Evolutionary conservation across 164 flowering plant genomes (phyloP).

Genomic region (Umbellularia californica): DNA sequence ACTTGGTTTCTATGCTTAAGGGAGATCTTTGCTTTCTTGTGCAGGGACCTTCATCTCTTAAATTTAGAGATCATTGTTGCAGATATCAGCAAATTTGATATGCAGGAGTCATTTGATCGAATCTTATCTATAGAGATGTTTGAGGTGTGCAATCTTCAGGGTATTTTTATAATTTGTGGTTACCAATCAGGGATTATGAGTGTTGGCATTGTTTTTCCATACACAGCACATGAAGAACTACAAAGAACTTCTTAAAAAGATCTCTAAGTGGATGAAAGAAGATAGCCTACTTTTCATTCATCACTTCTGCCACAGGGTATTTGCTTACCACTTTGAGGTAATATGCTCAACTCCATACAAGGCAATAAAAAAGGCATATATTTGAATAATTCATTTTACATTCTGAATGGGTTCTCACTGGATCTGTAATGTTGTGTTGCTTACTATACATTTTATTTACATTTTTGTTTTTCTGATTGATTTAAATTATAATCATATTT

Average conservation of each 20-base stretch:
- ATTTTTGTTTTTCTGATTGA: not conserved
- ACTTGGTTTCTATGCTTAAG: not conserved
- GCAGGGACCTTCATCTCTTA: slow-evolving; percentile 56
- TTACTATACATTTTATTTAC: not conserved
- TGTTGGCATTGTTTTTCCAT: not conserved
- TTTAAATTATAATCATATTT: not conserved
- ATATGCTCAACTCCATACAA: not conserved
- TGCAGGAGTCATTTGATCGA: slow-evolving; percentile 78
- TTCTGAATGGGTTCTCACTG: not conserved
- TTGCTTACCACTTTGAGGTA: slow-evolving; percentile 96
- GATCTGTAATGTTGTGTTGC: not conserved
- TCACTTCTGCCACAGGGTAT: slow-evolving; percentile 84
- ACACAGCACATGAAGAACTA: slow-evolving; percentile 96
- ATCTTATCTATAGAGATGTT: slow-evolving; percentile 92
- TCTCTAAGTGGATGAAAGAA: slow-evolving; percentile 84
- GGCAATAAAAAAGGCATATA: too few relatives aligned
- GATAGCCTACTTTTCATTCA: slow-evolving; percentile 79
- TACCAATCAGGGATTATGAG: too few relatives aligned
- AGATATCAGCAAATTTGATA: slow-evolving; percentile 81
- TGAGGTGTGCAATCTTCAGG: slow-evolving; percentile 46
- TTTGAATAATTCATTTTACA: not conserved
- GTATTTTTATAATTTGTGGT: not conserved
- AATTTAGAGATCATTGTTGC: slow-evolving; percentile 82
- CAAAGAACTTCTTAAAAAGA: slow-evolving; percentile 77
- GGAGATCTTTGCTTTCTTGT: not conserved